Evolutionary conservation across 805 yeast species (phyloP).

Genomic region (Lachancea dasiensis): DNA sequence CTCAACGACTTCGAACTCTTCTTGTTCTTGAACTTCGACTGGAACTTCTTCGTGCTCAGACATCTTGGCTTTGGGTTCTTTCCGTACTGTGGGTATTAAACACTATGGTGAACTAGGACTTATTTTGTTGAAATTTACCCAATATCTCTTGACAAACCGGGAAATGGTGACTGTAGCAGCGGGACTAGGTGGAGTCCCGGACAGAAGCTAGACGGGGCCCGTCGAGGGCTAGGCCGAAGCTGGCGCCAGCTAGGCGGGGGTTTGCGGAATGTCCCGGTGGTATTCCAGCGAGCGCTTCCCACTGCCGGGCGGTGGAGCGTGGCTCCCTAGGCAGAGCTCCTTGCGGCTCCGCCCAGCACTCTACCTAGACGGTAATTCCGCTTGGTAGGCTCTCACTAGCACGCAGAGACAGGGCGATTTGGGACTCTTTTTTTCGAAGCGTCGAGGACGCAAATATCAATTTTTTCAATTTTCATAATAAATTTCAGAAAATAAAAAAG

Average conservation of each 20-base stretch:
- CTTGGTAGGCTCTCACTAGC: not conserved
- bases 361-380: too few relatives aligned
- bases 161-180: not conserved
- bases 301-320: too few relatives aligned
- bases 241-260: not conserved
- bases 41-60: constrained; percentile 73
- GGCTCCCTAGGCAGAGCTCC: too few relatives aligned
- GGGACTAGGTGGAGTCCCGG: not conserved
- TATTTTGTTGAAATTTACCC: constrained; percentile 2
- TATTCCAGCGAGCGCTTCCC: too few relatives aligned
- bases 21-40: constrained; percentile 56
- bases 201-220: not conserved
- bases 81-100: constrained; percentile 4
- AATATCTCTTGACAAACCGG: constrained; percentile 3
- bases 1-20: constrained; percentile 65
- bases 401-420: too few relatives aligned
- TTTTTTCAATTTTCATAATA: not conserved
- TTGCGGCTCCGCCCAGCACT: too few relatives aligned
- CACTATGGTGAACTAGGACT: not conserved
- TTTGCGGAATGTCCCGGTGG: too few relatives aligned
- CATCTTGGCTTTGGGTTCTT: constrained; percentile 39
- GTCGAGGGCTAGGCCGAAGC: not conserved
- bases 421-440: too few relatives aligned
- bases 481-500: not conserved
- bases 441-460: not conserved